Evolutionary conservation across 1,284 basidiomycete genomes (phyloP), one percentile per base, ranked within the genome.

Genomic region (Kwoniella shivajii): DNA sequence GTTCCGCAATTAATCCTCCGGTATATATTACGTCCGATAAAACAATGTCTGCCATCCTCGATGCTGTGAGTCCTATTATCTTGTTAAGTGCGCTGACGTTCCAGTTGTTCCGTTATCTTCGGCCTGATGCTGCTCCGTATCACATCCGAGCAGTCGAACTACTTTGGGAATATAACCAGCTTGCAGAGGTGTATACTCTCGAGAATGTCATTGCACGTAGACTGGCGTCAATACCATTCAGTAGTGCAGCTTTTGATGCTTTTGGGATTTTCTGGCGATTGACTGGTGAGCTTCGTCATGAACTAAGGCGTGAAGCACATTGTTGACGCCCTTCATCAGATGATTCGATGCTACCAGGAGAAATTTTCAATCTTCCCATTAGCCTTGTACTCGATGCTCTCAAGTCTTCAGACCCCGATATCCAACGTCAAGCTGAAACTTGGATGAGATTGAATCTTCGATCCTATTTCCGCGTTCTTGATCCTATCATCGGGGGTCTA

Each of bases 391-490:
- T 99, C 38, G 92, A 96, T 70, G 85, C 86, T 0, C 78, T 98
- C 36, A 87, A 86, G 67, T 86, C 82, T 50, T 85, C 87, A 18
- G 86, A 92, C 67, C 87, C 90, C 1, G 80, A 80, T 54, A 75
- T 88, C 16, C 85, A 88, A 29, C 83, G 91, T 7, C 82, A 89
- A 34, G 89, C 89, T 6, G 93, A 96, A 74, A 92, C 92, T 0
- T 97, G 93, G 93, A 92, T 97, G 88, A 84, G 92, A 29, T 92
- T 89, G 69, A 92, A 87, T 69, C 81, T 95, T n/a, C 88, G 87
- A 69, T 93, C 91, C 0, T 94, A 93, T 74, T 80, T 90, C 56
- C 84, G 92, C n/a, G 81, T 94, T 29, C 80, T 96, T 36, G 92
- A 96, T 69, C 92, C 92, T 0, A 83, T 96, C 7, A 74, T 95